phyloP scores from a whole-genome alignment of 768 basidiomycete genomes.

The Mycena floridula region DNA sequence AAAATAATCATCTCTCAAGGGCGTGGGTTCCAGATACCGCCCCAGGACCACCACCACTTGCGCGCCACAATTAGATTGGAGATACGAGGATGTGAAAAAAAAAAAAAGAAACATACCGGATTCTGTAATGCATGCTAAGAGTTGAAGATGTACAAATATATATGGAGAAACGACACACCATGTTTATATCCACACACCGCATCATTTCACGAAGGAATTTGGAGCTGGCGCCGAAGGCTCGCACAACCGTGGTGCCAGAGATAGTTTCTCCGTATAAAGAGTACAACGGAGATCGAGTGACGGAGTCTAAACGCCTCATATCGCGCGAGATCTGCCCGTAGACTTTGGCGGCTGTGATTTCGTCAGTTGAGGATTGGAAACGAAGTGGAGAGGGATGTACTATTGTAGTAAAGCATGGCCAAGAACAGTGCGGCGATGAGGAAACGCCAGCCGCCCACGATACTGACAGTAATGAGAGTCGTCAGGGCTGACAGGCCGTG shows the following conservation, averaged over 20 bases:
- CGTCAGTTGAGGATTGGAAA: not conserved
- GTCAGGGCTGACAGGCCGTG: conserved; percentile 66
- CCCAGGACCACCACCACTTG: too few species aligned
- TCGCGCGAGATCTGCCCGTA: conserved; percentile 86
- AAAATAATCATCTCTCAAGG: too few species aligned
- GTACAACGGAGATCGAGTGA: conserved; percentile 41
- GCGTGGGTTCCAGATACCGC: too few species aligned
- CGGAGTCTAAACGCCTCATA: conserved; percentile 61
- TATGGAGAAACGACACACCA: too few species aligned
- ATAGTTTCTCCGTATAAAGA: conserved; percentile 53
- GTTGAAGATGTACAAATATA: too few species aligned
- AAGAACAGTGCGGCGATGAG: conserved; percentile 51
- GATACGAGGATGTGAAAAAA: too few species aligned
- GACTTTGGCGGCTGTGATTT: conserved; percentile 25
- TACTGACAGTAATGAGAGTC: conserved; percentile 67
- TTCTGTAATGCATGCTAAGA: too few species aligned
- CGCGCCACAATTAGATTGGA: too few species aligned
- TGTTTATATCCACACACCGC: conserved; percentile 62
- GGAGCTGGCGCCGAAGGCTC: conserved; percentile 84
- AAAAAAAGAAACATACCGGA: too few species aligned
- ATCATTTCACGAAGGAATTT: conserved; percentile 85
- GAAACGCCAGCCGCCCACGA: conserved; percentile 77
- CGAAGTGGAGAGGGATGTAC: conserved; percentile 3
- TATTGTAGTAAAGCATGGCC: conserved; percentile 43
- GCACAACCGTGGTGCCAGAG: conserved; percentile 54